These are phyloP conservation scores for Pyrenochaeta sp. DNA, from an alignment of 2,329 filamentous ascomycete species.

Conservation along the genomic window DNA sequence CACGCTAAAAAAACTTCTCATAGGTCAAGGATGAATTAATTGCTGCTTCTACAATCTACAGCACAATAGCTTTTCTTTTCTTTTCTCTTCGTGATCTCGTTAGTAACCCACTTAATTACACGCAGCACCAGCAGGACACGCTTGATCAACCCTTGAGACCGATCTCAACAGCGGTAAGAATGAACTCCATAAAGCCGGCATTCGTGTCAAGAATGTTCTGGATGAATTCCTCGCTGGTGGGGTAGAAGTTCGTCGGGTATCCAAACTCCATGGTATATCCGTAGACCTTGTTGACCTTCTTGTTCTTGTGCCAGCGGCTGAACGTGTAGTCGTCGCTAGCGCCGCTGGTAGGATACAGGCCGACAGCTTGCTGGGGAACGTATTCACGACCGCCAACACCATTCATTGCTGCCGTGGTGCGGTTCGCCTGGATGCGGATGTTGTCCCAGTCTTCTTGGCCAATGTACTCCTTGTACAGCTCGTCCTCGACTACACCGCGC, in stretches of 20 bases:
- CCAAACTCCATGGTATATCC: slow-evolving; percentile 53
- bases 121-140: too few relatives aligned
- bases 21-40: too few relatives aligned
- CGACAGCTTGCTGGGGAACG: slow-evolving; percentile 42
- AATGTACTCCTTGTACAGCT: slow-evolving; percentile 60
- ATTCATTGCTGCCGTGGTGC: slow-evolving; percentile 45
- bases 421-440: slow-evolving; percentile 40
- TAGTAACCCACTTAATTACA: too few relatives aligned
- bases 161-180: slow-evolving; percentile 43
- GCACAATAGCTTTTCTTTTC: background rate
- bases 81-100: background rate
- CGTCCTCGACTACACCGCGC: slow-evolving; percentile 57
- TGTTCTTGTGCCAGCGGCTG: slow-evolving; percentile 46
- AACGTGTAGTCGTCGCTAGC: slow-evolving; percentile 50
- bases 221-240: slow-evolving; percentile 49
- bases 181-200: slow-evolving; percentile 53
- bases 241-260: slow-evolving; percentile 52
- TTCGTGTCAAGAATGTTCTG: slow-evolving; percentile 53
- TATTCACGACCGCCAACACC: slow-evolving; percentile 45
- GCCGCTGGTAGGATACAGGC: slow-evolving; percentile 48
- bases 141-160: slow-evolving; percentile 32
- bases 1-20: too few relatives aligned
- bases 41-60: too few relatives aligned
- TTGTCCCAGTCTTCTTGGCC: slow-evolving; percentile 43
- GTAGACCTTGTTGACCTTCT: slow-evolving; percentile 49